phyloP scores from a whole-genome alignment of 2,329 filamentous ascomycete genomes.

The Aureobasidium sp. region DNA sequence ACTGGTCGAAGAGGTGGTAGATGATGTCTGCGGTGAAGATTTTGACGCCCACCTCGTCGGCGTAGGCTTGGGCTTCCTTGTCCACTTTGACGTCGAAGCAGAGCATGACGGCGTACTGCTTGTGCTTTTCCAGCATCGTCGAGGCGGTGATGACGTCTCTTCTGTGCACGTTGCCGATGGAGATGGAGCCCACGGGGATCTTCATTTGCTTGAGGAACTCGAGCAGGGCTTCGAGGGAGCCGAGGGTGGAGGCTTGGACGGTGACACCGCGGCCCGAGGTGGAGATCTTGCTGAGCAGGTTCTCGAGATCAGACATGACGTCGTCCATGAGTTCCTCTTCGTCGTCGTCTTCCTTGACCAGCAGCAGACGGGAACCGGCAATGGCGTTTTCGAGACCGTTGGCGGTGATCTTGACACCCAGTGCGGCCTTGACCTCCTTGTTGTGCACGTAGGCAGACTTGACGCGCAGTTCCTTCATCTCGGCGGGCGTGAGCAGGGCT shows the following conservation, averaged over 20 bases:
- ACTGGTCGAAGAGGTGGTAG: conserved; percentile 94
- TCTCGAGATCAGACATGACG: conserved; percentile 88
- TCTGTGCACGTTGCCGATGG: conserved; percentile 95
- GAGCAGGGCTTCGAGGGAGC: conserved; percentile 88
- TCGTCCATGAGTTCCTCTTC: conserved; percentile 88
- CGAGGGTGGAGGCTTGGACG: conserved; percentile 93
- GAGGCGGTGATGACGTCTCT: conserved; percentile 91
- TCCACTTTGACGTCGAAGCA: conserved; percentile 99
- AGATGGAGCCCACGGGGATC: conserved; percentile 95
- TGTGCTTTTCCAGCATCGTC: conserved; percentile 91
- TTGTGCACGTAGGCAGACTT: conserved; percentile 98
- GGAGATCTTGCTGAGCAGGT: conserved; percentile 81
- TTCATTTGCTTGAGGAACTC: conserved; percentile 95
- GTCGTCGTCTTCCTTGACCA: conserved; percentile 90
- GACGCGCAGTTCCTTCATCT: conserved; percentile 85
- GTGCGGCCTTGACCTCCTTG: conserved; percentile 95
- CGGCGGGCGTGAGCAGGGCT: conserved; percentile 84
- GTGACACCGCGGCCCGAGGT: conserved; percentile 90
- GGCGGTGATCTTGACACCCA: conserved; percentile 97
- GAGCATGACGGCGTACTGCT: conserved; percentile 96
- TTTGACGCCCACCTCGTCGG: conserved; percentile 90
- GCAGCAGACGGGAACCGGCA: conserved; percentile 86
- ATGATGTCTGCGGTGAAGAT: conserved; percentile 99
- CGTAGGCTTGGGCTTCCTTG: conserved; percentile 85
- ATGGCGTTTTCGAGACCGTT: conserved; percentile 94